Evolutionary conservation across 371 early-diverging fungal species (phyloP).

Genomic region (Globomyces sp.): DNA sequence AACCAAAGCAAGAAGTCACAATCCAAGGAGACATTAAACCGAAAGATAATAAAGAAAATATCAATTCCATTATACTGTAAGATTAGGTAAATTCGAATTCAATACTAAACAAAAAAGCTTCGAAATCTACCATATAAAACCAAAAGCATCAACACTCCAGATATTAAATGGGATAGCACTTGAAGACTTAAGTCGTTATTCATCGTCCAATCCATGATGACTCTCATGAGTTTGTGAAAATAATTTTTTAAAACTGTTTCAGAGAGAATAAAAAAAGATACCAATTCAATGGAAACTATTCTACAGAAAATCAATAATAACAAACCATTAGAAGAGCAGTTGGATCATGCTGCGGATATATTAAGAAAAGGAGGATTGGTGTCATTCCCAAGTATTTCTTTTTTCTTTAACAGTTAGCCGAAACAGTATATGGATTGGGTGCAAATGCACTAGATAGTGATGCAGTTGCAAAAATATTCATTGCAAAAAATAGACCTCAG

Average conservation of each 20-base stretch:
- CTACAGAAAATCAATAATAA: background rate
- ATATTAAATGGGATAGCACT: too few relatives aligned
- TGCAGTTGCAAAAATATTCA: constrained; percentile 84
- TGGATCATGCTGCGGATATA: constrained; percentile 21
- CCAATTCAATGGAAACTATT: background rate
- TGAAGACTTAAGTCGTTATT: too few relatives aligned
- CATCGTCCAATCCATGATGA: too few relatives aligned
- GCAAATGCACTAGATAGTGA: constrained; percentile 78
- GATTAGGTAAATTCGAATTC: background rate
- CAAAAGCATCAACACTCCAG: too few relatives aligned
- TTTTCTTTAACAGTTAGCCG: constrained; percentile 47
- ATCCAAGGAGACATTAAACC: background rate
- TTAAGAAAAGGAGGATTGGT: constrained; percentile 61
- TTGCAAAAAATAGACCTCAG: constrained; percentile 91
- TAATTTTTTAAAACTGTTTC: background rate
- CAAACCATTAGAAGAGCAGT: background rate
- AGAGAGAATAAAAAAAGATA: too few relatives aligned
- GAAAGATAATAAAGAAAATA: background rate
- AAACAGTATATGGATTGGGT: constrained; percentile 99
- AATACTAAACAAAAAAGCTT: background rate
- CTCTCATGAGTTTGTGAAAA: background rate
- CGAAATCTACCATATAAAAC: background rate
- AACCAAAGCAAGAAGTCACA: background rate
- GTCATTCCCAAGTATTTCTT: constrained; percentile 78
- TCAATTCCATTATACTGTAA: background rate